phyloP scores from a whole-genome alignment of 2,329 filamentous ascomycete genomes.

The Epichloe gansuensis region DNA sequence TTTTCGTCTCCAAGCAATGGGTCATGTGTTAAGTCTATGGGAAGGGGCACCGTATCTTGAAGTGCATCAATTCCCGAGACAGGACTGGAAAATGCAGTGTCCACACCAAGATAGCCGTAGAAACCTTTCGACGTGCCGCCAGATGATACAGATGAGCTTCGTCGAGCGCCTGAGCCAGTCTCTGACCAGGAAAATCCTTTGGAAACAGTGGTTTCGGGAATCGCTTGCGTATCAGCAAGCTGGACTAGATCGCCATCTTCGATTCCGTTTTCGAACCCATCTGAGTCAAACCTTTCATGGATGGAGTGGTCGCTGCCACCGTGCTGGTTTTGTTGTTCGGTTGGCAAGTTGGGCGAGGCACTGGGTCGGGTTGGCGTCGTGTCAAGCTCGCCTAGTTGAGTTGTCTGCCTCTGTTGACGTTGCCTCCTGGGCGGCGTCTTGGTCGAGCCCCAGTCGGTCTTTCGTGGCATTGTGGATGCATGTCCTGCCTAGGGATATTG shows the following conservation, averaged over 20 bases:
- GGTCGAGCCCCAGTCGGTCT: background rate
- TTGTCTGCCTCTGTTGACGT: slow-evolving; percentile 7
- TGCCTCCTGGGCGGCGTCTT: slow-evolving; percentile 6
- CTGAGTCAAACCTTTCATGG: background rate
- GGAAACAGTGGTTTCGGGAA: background rate
- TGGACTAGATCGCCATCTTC: slow-evolving; percentile 14
- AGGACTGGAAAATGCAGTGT: slow-evolving; percentile 18
- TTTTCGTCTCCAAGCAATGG: background rate
- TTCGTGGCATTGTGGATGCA: background rate
- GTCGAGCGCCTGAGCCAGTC: slow-evolving; percentile 13
- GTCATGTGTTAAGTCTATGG: slow-evolving; percentile 1
- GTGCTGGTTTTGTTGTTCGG: background rate
- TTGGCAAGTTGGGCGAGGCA: slow-evolving; percentile 6
- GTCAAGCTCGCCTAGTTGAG: slow-evolving; percentile 19
- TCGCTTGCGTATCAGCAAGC: slow-evolving; percentile 7
- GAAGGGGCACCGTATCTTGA: slow-evolving; percentile 21
- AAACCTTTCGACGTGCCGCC: slow-evolving; percentile 6
- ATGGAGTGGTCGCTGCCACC: background rate
- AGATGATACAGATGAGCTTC: slow-evolving; percentile 17
- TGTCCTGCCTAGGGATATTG: background rate
- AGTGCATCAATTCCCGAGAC: slow-evolving; percentile 13
- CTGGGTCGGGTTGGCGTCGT: slow-evolving; percentile 20
- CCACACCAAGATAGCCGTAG: slow-evolving; percentile 15
- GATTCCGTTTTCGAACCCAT: slow-evolving; percentile 13
- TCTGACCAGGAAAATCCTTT: slow-evolving; percentile 19